Conservation (phyloP, 2,329 filamentous ascomycete species). For the Elsinoe arachidis region DNA sequence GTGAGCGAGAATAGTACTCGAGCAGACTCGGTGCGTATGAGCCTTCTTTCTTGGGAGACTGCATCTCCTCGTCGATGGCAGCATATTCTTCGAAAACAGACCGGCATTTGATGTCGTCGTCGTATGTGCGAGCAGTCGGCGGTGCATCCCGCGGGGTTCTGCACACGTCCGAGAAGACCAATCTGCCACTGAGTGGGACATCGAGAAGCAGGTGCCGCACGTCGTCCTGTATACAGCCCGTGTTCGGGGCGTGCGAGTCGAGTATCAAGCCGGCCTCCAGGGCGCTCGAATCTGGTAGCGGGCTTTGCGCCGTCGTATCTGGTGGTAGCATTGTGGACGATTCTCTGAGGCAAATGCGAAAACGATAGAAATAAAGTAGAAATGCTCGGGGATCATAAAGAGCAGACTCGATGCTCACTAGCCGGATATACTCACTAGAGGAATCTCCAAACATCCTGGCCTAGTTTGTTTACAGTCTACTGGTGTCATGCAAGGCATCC, state of each 20-base stretch:
- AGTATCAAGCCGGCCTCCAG: not conserved
- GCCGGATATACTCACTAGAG: not conserved
- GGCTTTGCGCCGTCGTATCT: not conserved
- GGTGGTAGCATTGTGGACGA: not conserved
- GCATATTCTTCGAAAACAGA: slow-evolving; percentile 8
- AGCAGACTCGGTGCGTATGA: slow-evolving; percentile 5
- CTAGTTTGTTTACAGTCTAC: not conserved
- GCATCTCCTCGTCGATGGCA: not conserved
- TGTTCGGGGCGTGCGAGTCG: not conserved
- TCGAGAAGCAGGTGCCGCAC: slow-evolving; percentile 2
- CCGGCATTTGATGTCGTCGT: slow-evolving; percentile 4
- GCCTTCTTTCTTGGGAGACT: not conserved
- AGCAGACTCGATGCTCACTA: no score
- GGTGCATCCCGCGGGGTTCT: not conserved
- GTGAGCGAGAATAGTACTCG: slow-evolving; percentile 6
- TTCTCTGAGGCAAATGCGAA: not conserved
- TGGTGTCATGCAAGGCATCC: slow-evolving; percentile 8
- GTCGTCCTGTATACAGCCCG: not conserved
- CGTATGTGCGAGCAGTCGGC: not conserved
- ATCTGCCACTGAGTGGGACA: not conserved
- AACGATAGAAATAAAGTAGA: not conserved
- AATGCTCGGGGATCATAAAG: no score
- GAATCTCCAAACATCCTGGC: not conserved
- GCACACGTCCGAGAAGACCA: not conserved
- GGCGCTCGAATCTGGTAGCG: slow-evolving; percentile 5